Evolutionary conservation across 352 stramenopile genomes (phyloP), one percentile per base, ranked within the genome.

Genomic region (Phytophthora europaea): DNA sequence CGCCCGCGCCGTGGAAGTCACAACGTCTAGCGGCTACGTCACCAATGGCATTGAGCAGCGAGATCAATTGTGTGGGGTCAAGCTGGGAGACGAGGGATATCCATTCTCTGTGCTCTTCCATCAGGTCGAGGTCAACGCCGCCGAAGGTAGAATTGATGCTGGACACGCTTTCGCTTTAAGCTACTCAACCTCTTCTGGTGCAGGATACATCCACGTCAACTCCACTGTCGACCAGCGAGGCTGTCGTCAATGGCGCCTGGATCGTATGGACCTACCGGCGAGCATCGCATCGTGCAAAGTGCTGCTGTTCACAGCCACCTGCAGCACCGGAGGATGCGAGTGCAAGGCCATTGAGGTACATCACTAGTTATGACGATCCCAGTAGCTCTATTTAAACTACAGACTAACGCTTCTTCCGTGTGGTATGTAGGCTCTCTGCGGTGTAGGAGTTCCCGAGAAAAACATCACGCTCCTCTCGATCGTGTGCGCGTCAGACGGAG

Each of bases 401-500:
- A 16, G 6, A 52, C 47, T 33, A n/a, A 31, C 47, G 12, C n/a
- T 31, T 9, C 3, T 20, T n/a, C 0, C 13, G 50, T 52, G 9
- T 26, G 45, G 18, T 52, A n/a, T 26, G 16, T 50, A 61, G 55
- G 20, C 55, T 36, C 55, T 61, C 16, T 36, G 34, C 22, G 34
- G 55, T 20, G 55, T 61, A 15, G 55, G 55, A 10, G 23, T 26
- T 51, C 55, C 34, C 13, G 55, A 61, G 20, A 51, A 50, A 22
- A 23, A 36, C 55, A 61, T 61, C n/a, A 61, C 55, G 12, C 55
- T 61, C n/a, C 34, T 61, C 12, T 22, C 55, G 20, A 61, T 61
- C 13, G 34, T 61, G 55, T 51, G 55, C 40, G 55, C 55, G 9
- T 61, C 55, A 3, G 55, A 61, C 15, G 55, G 34, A n/a, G 33